Conservation (phyloP, 2,329 filamentous ascomycete genomes). For the Fusarium penzigii region DNA sequence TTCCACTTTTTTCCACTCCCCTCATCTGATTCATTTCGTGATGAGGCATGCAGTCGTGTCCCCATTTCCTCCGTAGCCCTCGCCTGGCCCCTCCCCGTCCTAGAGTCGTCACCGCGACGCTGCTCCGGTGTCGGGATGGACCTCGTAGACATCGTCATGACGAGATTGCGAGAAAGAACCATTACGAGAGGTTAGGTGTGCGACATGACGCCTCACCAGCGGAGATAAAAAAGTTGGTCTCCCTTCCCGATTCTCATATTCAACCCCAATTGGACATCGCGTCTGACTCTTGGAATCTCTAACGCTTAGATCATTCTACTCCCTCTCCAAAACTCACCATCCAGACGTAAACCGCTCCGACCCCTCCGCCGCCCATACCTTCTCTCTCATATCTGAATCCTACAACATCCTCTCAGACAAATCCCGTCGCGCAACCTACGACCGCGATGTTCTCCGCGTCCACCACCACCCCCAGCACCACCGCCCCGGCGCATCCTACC, state of each 20-base stretch:
- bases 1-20: not conserved
- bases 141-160: constrained; percentile 20
- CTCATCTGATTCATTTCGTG: constrained; percentile 33
- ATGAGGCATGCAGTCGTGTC: constrained; percentile 66
- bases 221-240: constrained; percentile 79
- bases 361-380: constrained; percentile 70
- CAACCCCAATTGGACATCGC: not conserved
- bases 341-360: constrained; percentile 86
- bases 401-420: constrained; percentile 75
- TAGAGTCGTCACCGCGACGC: constrained; percentile 4
- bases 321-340: constrained; percentile 87
- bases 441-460: constrained; percentile 63
- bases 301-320: constrained; percentile 71
- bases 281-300: not conserved
- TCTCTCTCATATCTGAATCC: constrained; percentile 81
- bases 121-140: constrained; percentile 24
- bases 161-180: constrained; percentile 48
- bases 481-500: constrained; percentile 50
- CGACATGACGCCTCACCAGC: constrained; percentile 64
- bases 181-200: constrained; percentile 84
- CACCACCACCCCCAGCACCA: constrained; percentile 36
- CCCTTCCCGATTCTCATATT: not conserved
- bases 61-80: constrained; percentile 27
- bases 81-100: constrained; percentile 23
- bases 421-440: constrained; percentile 77